Evolutionary conservation across 805 yeast species (phyloP).

Genomic region (Spathaspora girioi): DNA sequence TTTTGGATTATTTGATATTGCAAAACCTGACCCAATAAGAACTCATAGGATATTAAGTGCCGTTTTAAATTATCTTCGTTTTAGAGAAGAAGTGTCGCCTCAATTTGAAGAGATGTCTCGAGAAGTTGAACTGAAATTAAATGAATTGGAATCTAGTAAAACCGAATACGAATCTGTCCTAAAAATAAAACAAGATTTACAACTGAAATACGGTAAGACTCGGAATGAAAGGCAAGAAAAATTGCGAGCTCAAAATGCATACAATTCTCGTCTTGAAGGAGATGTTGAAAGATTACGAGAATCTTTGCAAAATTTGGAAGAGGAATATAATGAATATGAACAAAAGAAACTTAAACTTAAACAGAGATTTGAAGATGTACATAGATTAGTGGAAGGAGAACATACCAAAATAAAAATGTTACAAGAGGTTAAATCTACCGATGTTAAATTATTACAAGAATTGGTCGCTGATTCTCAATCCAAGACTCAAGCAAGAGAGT

Average conservation of each 20-base stretch:
- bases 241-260: conserved; percentile 12
- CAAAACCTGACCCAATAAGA: conserved; percentile 71
- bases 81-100: conserved; percentile 69
- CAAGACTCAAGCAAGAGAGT: conserved; percentile 16
- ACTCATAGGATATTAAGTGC: conserved; percentile 70
- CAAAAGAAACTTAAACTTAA: background rate
- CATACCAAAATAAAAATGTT: background rate
- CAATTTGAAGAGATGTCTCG: conserved; percentile 65
- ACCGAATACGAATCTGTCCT: conserved; percentile 25
- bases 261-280: conserved; percentile 28
- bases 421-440: conserved; percentile 28
- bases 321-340: background rate
- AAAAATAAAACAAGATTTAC: background rate
- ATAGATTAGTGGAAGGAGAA: background rate
- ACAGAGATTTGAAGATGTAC: background rate
- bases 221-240: background rate
- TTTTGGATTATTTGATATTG: conserved; percentile 68
- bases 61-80: conserved; percentile 79
- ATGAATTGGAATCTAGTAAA: conserved; percentile 26
- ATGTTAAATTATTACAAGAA: conserved; percentile 32
- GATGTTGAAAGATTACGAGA: background rate
- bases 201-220: background rate
- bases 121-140: conserved; percentile 13
- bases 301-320: background rate
- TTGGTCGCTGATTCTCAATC: conserved; percentile 17